Base-by-base conservation (phyloP, 257 asterid species). In the Nicotiana knightiana region DNA sequence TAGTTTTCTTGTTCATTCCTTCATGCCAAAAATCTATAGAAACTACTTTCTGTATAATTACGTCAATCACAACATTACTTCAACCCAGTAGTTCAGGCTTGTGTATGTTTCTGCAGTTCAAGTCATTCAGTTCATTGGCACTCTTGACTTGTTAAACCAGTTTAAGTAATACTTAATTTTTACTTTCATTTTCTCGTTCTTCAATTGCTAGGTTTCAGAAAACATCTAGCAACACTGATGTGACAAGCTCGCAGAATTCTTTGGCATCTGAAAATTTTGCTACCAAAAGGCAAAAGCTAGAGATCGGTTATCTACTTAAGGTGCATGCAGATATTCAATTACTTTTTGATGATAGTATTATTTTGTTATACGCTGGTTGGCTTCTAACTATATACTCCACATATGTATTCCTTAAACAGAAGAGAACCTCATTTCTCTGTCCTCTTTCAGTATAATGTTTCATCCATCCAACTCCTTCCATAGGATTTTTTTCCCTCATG, bases 211-310 rank as follows among this genome's bases (percentile, higher is more conserved):
- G 98, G 93, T 77, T 81, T 77, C 90, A 85, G 51, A 89, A 83
- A 81, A 64, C 81, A 77, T 48, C 86, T 46, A 48, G 63, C 39
- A 89, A 80, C 55, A 58, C 81, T 5, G 85, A 82, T 2, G 77
- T 82, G 80, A 88, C 83, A 84, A 64, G 83, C 79, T 82, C 51
- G n/a, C 84, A 77, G 71, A 85, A 81, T 84, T 84, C 86, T 30
- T 63, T 12, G 30, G 87, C 83, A 81, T 57, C 53, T 24, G 91
- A 84, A 81, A 82, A 79, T 84, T 85, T 82, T 80, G 93, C 89
- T 53, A 82, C 94, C 51, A 96, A 96, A 87, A 88, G 98, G 55
- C 99, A 92, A 79, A 96, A 94, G 88, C 91, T 96, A 63, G 97
- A 94, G 80, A 85, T 71, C 18, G 99, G 99, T 63, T 96, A 91